Evolutionary conservation across 2,329 filamentous ascomycete species (phyloP), one percentile per base, ranked within the genome.

Genomic region (Phialophora macrospora): DNA sequence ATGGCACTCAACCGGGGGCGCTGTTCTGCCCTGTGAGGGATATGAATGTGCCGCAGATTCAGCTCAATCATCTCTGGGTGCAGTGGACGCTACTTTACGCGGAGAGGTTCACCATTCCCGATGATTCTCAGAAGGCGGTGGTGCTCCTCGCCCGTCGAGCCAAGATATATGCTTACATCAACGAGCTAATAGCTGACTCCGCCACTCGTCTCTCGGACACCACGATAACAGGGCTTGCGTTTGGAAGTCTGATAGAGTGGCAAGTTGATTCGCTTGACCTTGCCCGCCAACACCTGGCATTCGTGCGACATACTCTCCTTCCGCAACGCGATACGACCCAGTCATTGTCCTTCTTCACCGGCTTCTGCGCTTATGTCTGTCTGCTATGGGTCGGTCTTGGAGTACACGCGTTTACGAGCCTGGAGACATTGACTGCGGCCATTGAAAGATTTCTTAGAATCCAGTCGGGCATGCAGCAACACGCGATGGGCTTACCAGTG

Each of bases 211-310:
- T 24, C 5, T 52, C 26, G 24, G 49, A 52, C 49, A 7, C 49
- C 14, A 52, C 49, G 2, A 52, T 52, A 28, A 26, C 49, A 12
- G 49, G 49, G 20, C 26, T 52, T 14, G 22, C 49, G 4, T 52
- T 52, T 14, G 49, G 49, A 24, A 52, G 49, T 52, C 11, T 52
- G 9, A 52, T 52, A 52, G 49, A 52, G 49, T 52, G 49, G 49
- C 49, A 28, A 28, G 49, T 52, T 30, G 49, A 6, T n/a, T 52
- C 49, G 9, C 49, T 52, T 12, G 22, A 52, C 12, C 9, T 52
- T 17, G 49, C 22, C 7, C 49, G 26, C 20, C 22, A 5, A 28
- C 49, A 52, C 26, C 49, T 52, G n/a, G 49, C n/a, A 24, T 52
- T 52, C 26, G 22, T 52, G 49, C 22, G 49, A 28, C 49, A 52